Percentiles rank a stretch among this genome's conserved stretches.
Evolutionary conservation across 768 basidiomycete genomes (phyloP).

Genomic region (Agaricus bisporus): DNA sequence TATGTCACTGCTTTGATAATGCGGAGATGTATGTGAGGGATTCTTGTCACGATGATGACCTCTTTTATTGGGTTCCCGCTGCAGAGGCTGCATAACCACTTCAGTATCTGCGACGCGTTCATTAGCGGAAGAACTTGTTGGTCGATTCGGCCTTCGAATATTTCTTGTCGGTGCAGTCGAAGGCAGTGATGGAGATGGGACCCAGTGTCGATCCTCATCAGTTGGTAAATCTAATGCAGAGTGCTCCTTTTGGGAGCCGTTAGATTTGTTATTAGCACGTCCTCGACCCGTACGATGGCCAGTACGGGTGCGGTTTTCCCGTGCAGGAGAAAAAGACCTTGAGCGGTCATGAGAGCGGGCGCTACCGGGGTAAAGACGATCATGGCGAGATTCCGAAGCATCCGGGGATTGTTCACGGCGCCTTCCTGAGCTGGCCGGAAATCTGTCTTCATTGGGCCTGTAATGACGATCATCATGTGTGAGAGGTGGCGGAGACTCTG

Average conservation of each 20-base stretch:
- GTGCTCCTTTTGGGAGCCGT: slow-evolving; percentile 21
- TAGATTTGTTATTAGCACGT: slow-evolving; percentile 23
- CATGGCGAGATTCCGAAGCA: slow-evolving; percentile 14
- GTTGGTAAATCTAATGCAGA: slow-evolving; percentile 17
- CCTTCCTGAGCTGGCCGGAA: slow-evolving; percentile 15
- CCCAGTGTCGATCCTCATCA: slow-evolving; percentile 21
- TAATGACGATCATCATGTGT: slow-evolving; percentile 63
- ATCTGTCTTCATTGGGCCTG: slow-evolving; percentile 36
- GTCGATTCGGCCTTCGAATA: slow-evolving; percentile 12
- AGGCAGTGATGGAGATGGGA: slow-evolving; percentile 15
- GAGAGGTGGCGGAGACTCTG: slow-evolving; percentile 21
- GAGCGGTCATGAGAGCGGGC: slow-evolving; percentile 22
- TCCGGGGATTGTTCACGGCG: slow-evolving; percentile 9
- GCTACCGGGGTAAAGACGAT: slow-evolving; percentile 14
- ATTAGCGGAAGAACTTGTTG: neutral
- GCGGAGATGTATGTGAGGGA: slow-evolving; percentile 23
- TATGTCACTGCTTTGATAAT: slow-evolving; percentile 25
- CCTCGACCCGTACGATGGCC: slow-evolving; percentile 19
- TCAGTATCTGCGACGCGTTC: neutral
- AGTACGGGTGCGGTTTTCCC: slow-evolving; percentile 18
- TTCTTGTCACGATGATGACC: slow-evolving; percentile 23
- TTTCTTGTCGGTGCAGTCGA: slow-evolving; percentile 17
- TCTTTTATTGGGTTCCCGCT: neutral
- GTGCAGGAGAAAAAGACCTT: slow-evolving; percentile 21
- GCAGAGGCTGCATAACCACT: slow-evolving; percentile 1